Base-by-base conservation (phyloP, 2,329 filamentous ascomycete genomes). In the Diplodia sapinea region DNA sequence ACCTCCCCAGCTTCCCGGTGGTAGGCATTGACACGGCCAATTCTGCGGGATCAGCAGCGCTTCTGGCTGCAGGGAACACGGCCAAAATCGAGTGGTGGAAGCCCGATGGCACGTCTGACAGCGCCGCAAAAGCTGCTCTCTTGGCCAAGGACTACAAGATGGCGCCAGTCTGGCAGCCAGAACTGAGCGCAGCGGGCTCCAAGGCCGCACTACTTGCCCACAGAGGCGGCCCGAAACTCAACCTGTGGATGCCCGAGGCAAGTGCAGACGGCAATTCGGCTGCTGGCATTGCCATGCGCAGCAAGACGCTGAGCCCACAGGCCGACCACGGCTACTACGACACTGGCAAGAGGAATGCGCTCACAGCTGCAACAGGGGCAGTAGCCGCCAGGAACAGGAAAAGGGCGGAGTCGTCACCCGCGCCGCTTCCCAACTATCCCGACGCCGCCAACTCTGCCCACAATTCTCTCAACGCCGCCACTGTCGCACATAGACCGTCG, bases 311-410 rank as follows among this genome's bases (percentile, higher is more conserved):
- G 49, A 81, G 79, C 69, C 79, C 82, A 5, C 78, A 82, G 67
- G 74, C 80, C 33, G 82, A 83, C 73, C 80, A 81, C 70, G 81
- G 81, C 43, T 81, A 82, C 70, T 82, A 79, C 23, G 79, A 78
- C 11, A 78, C 88, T 31, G 84, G 85, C 54, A 84, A 83, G 43
- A 86, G 87, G 69, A 89, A 87, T 68, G 93, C 93, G 1, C 82
- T 94, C 56, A 81, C 87, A 43, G 93, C 93, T 51, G 93, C 93
- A 13, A 90, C 89, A 61, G 91, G 88, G 33, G 92, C 92, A n/a
- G 89, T 93, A 80, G 83, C 87, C 33, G 83, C 73, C 9, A 74
- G 74, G 15, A 70, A 81, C 56, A 85, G 89, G 68, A 85, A 85
- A 68, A 85, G 91, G 69, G 85, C 91, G 7, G 86, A 84, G 26